Conservation (phyloP, 371 early-diverging fungal genomes). For the Cokeromyces recurvatus region DNA sequence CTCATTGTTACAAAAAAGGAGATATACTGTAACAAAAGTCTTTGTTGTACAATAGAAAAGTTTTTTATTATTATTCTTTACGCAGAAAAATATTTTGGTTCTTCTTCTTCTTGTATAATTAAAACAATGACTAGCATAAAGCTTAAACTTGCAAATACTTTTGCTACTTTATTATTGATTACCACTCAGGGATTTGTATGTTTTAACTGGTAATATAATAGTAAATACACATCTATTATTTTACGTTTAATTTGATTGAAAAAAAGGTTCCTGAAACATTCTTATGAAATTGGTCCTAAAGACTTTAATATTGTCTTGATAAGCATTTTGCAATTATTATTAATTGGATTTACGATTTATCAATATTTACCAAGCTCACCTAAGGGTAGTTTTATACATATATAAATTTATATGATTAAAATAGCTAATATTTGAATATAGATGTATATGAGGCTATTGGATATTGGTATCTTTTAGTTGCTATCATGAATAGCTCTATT, state of each 20-base stretch:
- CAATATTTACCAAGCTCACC: slow-evolving; percentile 45
- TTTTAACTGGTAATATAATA: slow-evolving; percentile 19
- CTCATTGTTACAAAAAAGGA: too few relatives aligned
- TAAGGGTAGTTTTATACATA: slow-evolving; percentile 23
- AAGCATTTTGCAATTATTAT: slow-evolving; percentile 29
- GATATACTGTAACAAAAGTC: too few relatives aligned
- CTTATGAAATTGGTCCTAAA: slow-evolving; percentile 28
- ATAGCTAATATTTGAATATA: background rate
- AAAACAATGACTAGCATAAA: too few relatives aligned
- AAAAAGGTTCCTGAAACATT: slow-evolving; percentile 31
- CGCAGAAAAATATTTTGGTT: too few relatives aligned
- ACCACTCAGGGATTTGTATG: slow-evolving; percentile 36
- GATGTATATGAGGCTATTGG: slow-evolving; percentile 39
- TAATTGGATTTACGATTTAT: slow-evolving; percentile 43
- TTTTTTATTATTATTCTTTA: too few relatives aligned
- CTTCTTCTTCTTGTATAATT: too few relatives aligned
- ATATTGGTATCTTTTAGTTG: slow-evolving; percentile 40
- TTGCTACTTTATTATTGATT: slow-evolving; percentile 34
- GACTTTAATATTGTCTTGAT: slow-evolving; percentile 35
- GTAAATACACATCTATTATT: background rate
- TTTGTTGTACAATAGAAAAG: too few relatives aligned
- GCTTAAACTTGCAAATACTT: slow-evolving; percentile 36
- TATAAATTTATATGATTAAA: slow-evolving; percentile 1
- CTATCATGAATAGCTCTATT: slow-evolving; percentile 29
- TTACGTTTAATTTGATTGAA: too few relatives aligned